A percentile compares a stretch with the other conserved stretches of the same genome.
phyloP scores from a whole-genome alignment of 179 eudicot genomes.

The Camellia oleifera region DNA sequence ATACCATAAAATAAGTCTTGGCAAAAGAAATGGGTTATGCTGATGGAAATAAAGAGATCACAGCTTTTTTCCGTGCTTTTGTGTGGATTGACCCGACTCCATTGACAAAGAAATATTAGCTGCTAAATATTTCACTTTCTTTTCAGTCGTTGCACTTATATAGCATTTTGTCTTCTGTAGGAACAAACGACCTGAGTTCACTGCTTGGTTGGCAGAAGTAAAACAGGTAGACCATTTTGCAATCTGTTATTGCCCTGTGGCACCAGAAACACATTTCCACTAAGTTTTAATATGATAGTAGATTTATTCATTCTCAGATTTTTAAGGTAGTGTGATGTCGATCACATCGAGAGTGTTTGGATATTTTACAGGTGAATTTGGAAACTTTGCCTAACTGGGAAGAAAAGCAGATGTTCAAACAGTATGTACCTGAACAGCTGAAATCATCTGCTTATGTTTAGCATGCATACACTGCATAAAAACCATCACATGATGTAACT shows the following conservation, averaged over 20 bases:
- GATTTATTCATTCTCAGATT: neutral
- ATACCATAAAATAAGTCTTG: neutral
- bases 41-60: neutral
- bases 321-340: constrained; percentile 1
- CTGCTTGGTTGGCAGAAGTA: constrained; percentile 88
- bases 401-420: constrained; percentile 95
- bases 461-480: neutral
- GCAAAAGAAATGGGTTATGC: neutral
- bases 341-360: neutral
- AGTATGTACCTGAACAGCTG: constrained; percentile 41
- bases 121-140: neutral
- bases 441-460: neutral
- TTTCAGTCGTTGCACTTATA: constrained; percentile 1
- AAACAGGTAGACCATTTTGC: constrained; percentile 54
- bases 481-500: neutral
- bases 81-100: neutral
- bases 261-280: neutral
- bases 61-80: neutral
- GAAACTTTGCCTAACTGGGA: constrained; percentile 93
- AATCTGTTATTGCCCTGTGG: neutral
- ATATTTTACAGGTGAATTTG: constrained; percentile 64
- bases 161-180: constrained; percentile 38
- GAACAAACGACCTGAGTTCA: constrained; percentile 94
- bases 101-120: neutral
- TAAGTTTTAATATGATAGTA: neutral